phyloP scores from a whole-genome alignment of 495 filamentous ascomycete genomes.

The Aspergillus wentii region DNA sequence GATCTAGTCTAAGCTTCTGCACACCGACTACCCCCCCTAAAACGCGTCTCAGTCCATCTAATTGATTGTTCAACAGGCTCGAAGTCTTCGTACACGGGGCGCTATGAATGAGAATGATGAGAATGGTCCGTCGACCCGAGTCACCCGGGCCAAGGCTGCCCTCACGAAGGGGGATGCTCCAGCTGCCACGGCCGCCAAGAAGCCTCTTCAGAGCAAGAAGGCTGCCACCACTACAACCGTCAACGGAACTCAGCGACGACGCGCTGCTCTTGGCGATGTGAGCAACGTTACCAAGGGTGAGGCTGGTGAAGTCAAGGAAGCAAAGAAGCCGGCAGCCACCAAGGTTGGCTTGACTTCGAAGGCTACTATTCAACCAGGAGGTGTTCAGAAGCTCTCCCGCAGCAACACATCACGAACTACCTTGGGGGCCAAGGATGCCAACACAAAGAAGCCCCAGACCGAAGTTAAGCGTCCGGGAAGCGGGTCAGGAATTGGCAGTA shows the following conservation, averaged over 20 bases:
- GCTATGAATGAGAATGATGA: slow-evolving; percentile 92
- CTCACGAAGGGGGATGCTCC: slow-evolving; percentile 51
- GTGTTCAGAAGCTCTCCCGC: slow-evolving; percentile 73
- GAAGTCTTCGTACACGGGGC: slow-evolving; percentile 57
- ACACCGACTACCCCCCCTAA: too few species aligned
- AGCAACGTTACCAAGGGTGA: slow-evolving; percentile 89
- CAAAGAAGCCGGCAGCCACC: slow-evolving; percentile 61
- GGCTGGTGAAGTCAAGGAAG: slow-evolving; percentile 50
- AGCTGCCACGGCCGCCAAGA: slow-evolving; percentile 56
- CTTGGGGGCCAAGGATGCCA: slow-evolving; percentile 58
- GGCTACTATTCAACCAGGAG: slow-evolving; percentile 62
- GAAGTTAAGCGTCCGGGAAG: slow-evolving; percentile 68
- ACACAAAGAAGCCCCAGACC: slow-evolving; percentile 52
- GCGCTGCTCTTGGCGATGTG: slow-evolving; percentile 82
- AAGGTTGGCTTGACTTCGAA: slow-evolving; percentile 71
- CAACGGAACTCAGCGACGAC: slow-evolving; percentile 52
- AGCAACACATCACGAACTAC: slow-evolving; percentile 59
- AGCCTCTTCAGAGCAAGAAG: slow-evolving; percentile 72
- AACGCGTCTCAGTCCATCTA: too few species aligned
- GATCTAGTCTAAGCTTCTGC: not conserved
- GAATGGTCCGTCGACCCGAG: slow-evolving; percentile 69
- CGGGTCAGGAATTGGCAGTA: slow-evolving; percentile 59
- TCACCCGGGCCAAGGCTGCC: slow-evolving; percentile 90
- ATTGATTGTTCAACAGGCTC: slow-evolving; percentile 37
- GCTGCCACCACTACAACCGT: slow-evolving; percentile 47